These are phyloP conservation scores for Leccinum olivaceopallidum DNA, from an alignment of 768 basidiomycete genomes.

Conservation along the genomic window DNA sequence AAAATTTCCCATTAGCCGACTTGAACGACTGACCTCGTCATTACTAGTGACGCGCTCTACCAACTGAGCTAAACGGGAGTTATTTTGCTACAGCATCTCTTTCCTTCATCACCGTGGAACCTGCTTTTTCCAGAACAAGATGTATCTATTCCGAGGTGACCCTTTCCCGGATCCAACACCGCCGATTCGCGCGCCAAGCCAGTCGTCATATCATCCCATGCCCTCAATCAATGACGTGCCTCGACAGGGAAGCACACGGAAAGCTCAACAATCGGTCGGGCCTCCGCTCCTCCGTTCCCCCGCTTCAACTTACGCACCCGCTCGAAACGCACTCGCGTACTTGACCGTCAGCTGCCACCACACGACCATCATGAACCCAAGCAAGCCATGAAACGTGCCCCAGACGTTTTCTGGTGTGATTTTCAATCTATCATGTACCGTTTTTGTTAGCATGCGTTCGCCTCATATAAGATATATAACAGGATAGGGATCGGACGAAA, in stretches of 20 bases:
- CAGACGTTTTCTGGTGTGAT: slow-evolving; percentile 73
- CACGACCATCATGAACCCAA: slow-evolving; percentile 68
- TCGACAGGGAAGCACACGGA: neutral
- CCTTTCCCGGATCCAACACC: neutral
- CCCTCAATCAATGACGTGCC: neutral
- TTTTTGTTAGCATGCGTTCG: neutral
- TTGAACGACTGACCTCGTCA: slow-evolving; percentile 71
- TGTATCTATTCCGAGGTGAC: neutral
- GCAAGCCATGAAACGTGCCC: slow-evolving; percentile 70
- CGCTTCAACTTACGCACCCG: neutral
- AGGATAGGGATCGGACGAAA: neutral
- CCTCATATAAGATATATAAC: no score
- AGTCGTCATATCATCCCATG: neutral
- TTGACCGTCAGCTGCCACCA: slow-evolving; percentile 84
- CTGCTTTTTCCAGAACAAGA: neutral
- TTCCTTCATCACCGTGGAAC: neutral
- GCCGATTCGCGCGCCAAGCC: neutral
- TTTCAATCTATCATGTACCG: slow-evolving; percentile 26
- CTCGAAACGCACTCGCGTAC: slow-evolving; percentile 43
- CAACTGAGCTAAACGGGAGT: slow-evolving; percentile 41
- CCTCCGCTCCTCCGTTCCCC: neutral
- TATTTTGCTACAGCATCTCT: neutral
- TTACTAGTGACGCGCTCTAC: slow-evolving; percentile 74
- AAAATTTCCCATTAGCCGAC: slow-evolving; percentile 48
- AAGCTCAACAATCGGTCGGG: neutral